phyloP scores from a whole-genome alignment of 2,329 filamentous ascomycete species.

The Periconia digitata region DNA sequence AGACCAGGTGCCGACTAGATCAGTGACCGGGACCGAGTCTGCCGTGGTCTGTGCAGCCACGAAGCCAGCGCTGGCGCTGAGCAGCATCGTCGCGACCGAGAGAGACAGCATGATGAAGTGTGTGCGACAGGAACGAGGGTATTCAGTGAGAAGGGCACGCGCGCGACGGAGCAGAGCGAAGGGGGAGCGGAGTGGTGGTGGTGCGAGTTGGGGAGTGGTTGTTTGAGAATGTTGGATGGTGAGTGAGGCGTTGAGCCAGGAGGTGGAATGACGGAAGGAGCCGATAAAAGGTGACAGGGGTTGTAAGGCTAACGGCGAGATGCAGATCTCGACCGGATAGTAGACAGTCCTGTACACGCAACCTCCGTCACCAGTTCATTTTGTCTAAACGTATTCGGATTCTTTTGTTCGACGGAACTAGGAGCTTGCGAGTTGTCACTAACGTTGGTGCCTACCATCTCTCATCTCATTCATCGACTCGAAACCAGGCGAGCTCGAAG shows the following conservation, averaged over 20 bases:
- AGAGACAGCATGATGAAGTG: constrained; percentile 17
- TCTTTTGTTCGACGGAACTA: no score
- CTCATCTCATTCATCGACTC: no score
- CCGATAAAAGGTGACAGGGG: constrained; percentile 10
- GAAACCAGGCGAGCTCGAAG: no score
- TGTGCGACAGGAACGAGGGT: constrained; percentile 13
- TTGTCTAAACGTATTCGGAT: no score
- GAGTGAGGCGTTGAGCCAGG: constrained; percentile 18
- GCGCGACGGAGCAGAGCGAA: no score
- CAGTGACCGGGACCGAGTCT: constrained; percentile 38
- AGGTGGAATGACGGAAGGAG: constrained; percentile 19
- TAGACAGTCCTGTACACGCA: no score
- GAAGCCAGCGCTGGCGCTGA: constrained; percentile 31
- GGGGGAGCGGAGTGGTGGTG: background rate
- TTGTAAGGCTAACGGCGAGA: constrained; percentile 15
- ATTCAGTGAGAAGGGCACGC: constrained; percentile 6
- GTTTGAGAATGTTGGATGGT: constrained; percentile 14
- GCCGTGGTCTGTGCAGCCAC: constrained; percentile 43
- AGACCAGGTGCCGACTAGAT: constrained; percentile 70
- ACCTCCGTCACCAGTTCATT: no score
- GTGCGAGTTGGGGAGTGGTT: constrained; percentile 1
- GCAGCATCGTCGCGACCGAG: constrained; percentile 27
- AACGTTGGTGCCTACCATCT: no score
- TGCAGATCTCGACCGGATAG: constrained; percentile 33
- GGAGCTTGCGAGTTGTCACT: no score